Evolutionary conservation across 2,329 filamentous ascomycete species (phyloP), one percentile per base, ranked within the genome.

Genomic region (Neofusicoccum ribis): DNA sequence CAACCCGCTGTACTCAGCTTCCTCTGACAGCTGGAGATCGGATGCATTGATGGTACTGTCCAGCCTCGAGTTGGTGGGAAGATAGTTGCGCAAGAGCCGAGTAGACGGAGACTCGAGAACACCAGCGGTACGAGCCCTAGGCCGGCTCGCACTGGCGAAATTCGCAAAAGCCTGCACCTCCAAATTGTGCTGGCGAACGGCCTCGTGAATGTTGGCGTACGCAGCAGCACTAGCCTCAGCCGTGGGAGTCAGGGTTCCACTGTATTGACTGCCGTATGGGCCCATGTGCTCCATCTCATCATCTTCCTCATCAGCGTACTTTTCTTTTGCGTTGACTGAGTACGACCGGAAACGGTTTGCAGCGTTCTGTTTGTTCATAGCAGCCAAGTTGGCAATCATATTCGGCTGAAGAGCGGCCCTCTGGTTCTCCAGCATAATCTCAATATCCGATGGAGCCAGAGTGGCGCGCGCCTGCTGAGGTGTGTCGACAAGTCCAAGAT

Each of bases 291-390:
- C 79, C 85, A 88, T 77, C 67, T 91, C 92, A 15, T 91, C 89
- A 67, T 93, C 90, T 31, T 93, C 90, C 61, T 96, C 93, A 71
- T 96, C 92, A 2, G 91, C 93, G 72, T 98, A 98, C 77, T 95
- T 96, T 76, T 98, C 94, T 79, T 96, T 97, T 64, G 96, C 96
- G 78, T 99, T 99, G 69, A 99, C 95, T 0, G 95, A 99, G 78
- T 97, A 98, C 1, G 95, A 99, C 52, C 95, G 89, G 83, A 98
- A 96, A 61, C 95, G 88, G 76, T 91, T 98, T 50, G 89, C 85
- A 49, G 76, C 91, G 74, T 87, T 91, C 49, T 77, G 91, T 74
- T 87, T 91, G 69, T 89, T 90, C 69, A 92, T 86, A 74, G 91
- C 89, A 67, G 89, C 88, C 67, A 94, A 82, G 72, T 91, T 76